A percentile compares a stretch with the other conserved stretches of the same genome.
These are phyloP conservation scores for Jaapia argillacea DNA, from an alignment of 768 basidiomycete genomes.

Conservation along the genomic window DNA sequence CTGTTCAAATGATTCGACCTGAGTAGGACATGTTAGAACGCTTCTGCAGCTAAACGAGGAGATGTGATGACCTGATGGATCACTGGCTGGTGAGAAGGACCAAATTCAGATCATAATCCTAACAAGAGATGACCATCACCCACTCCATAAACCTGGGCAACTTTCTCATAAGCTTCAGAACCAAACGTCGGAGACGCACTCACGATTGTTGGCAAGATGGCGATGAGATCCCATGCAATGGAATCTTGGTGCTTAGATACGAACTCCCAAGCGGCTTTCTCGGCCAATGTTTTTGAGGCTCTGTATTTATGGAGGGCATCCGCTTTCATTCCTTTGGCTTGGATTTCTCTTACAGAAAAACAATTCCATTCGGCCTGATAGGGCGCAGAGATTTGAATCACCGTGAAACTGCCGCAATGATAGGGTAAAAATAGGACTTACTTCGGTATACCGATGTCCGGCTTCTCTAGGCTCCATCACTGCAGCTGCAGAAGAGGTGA, in stretches of 20 bases:
- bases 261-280: slow-evolving; percentile 34
- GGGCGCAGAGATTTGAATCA: not conserved
- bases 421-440: not conserved
- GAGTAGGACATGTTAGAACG: not conserved
- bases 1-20: not conserved
- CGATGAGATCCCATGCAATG: slow-evolving; percentile 22
- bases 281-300: slow-evolving; percentile 57
- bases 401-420: not conserved
- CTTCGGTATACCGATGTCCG: not conserved
- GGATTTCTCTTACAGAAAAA: slow-evolving; percentile 18
- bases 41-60: slow-evolving; percentile 6
- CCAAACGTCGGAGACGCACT: slow-evolving; percentile 1
- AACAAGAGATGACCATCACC: not conserved
- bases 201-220: slow-evolving; percentile 25
- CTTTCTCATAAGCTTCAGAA: no score
- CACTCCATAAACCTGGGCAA: slow-evolving; percentile 1
- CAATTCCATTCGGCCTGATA: not conserved
- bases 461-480: not conserved
- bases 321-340: slow-evolving; percentile 37
- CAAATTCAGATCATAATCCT: no score
- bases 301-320: slow-evolving; percentile 32
- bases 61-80: slow-evolving; percentile 21
- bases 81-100: slow-evolving; percentile 2
- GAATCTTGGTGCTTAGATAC: slow-evolving; percentile 14
- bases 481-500: not conserved